Percentiles rank a stretch among this genome's conserved stretches.
These are phyloP conservation scores for Cucumis hystrix DNA, from an alignment of 306 rosid genomes.

Conservation along the genomic window DNA sequence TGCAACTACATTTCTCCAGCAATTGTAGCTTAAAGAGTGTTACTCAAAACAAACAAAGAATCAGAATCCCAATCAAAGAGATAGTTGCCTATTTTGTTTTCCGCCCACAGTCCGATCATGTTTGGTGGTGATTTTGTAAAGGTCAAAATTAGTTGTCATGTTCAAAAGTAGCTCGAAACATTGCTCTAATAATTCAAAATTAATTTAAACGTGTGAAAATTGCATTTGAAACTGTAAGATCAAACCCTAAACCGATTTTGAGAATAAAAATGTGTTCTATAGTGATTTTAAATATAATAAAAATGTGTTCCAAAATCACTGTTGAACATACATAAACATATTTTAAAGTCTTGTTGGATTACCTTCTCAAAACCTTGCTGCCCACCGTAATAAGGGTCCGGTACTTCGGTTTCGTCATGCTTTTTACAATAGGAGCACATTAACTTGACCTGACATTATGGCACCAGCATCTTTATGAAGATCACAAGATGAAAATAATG, in stretches of 20 bases:
- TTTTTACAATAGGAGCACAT: constrained; percentile 80
- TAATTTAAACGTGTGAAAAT: no score
- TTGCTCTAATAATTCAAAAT: no score
- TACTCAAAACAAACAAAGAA: background rate
- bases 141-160: no score
- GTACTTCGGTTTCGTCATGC: constrained; percentile 74
- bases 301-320: no score
- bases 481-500: background rate
- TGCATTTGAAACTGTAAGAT: no score
- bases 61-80: background rate
- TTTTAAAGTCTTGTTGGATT: background rate
- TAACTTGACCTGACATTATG: constrained; percentile 52
- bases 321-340: background rate
- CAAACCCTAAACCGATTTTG: no score
- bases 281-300: no score
- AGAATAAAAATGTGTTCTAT: no score
- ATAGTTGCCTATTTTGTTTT: background rate
- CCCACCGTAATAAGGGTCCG: constrained; percentile 92
- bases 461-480: background rate
- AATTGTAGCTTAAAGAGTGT: background rate
- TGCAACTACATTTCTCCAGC: background rate
- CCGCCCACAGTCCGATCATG: no score
- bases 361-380: constrained; percentile 92
- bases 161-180: no score
- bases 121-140: no score